Evolutionary conservation across 768 basidiomycete species (phyloP).

Genomic region (Amyloporia xantha): DNA sequence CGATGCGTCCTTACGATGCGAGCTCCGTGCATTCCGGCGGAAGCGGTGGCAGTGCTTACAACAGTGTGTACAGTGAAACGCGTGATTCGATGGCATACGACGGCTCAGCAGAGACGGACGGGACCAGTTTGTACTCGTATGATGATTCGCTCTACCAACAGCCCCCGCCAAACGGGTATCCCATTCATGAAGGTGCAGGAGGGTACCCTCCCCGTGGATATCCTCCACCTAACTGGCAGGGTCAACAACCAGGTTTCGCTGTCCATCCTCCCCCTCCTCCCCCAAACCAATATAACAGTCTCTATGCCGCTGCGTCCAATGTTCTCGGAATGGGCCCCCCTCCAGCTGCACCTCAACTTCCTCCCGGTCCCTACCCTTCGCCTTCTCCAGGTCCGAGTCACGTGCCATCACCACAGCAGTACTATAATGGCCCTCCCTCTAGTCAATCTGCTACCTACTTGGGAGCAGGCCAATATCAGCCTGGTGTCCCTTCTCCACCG

Average conservation of each 20-base stretch:
- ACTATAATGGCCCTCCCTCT: slow-evolving; percentile 6
- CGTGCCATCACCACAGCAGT: slow-evolving; percentile 9
- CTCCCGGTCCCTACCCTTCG: slow-evolving; percentile 9
- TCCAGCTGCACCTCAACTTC: slow-evolving; percentile 11
- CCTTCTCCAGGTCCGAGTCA: slow-evolving; percentile 11
- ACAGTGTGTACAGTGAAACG: slow-evolving; percentile 22
- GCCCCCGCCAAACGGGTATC: slow-evolving; percentile 22
- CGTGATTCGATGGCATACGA: slow-evolving; percentile 17
- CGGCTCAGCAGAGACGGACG: slow-evolving; percentile 29
- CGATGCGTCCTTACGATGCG: slow-evolving; percentile 7
- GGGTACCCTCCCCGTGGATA: slow-evolving; percentile 8
- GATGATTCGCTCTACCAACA: slow-evolving; percentile 25
- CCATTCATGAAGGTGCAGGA: neutral
- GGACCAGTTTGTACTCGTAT: slow-evolving; percentile 30
- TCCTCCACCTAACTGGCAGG: slow-evolving; percentile 11
- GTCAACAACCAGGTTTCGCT: slow-evolving; percentile 10
- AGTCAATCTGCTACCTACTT: slow-evolving; percentile 14
- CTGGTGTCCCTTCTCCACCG: slow-evolving; percentile 8
- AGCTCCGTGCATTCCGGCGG: slow-evolving; percentile 20
- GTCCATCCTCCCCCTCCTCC: slow-evolving; percentile 8
- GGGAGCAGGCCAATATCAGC: slow-evolving; percentile 12
- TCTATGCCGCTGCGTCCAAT: slow-evolving; percentile 74
- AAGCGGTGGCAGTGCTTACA: slow-evolving; percentile 26
- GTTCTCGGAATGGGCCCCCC: slow-evolving; percentile 68
- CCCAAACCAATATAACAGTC: slow-evolving; percentile 37